phyloP scores from a whole-genome alignment of 2,329 filamentous ascomycete species.

The Phyllosticta citribraziliensis region DNA sequence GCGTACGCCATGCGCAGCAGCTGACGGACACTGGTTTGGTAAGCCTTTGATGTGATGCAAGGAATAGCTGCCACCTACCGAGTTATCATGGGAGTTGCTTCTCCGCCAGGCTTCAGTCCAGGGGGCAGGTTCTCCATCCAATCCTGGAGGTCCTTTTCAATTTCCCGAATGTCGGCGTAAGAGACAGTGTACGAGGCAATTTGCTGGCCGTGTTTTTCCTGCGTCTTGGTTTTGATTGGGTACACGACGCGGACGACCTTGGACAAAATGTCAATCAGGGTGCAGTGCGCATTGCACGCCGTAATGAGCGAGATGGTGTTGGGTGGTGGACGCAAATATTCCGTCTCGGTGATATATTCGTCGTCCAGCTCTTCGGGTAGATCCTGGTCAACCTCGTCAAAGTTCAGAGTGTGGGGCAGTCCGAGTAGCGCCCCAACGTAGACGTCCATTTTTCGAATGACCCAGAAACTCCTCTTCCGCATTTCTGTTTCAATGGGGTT shows the following conservation, averaged over 20 bases:
- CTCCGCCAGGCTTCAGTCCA: constrained; percentile 68
- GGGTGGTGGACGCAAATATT: constrained; percentile 44
- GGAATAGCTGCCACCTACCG: constrained; percentile 46
- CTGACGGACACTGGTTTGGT: constrained; percentile 51
- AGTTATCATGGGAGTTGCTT: constrained; percentile 63
- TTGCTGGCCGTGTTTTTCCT: constrained; percentile 17
- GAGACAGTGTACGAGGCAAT: constrained; percentile 51
- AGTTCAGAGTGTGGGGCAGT: constrained; percentile 38
- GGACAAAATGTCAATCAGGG: constrained; percentile 46
- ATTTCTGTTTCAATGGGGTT: constrained; percentile 39
- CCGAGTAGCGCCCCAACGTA: constrained; percentile 43
- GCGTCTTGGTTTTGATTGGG: constrained; percentile 43
- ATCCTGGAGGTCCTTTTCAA: constrained; percentile 52
- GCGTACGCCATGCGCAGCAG: constrained; percentile 70
- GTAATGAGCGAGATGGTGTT: constrained; percentile 47
- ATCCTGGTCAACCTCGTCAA: constrained; percentile 41
- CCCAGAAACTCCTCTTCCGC: constrained; percentile 43
- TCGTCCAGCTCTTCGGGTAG: constrained; percentile 39
- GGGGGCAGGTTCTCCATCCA: constrained; percentile 62
- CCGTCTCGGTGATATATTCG: constrained; percentile 40
- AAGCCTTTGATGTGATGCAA: too few relatives aligned
- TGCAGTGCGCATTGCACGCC: constrained; percentile 51
- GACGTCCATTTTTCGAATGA: constrained; percentile 42
- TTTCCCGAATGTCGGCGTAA: constrained; percentile 54
- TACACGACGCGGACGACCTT: constrained; percentile 57